These are phyloP conservation scores for Mycena galopus DNA, from an alignment of 768 basidiomycete species.

Conservation along the genomic window DNA sequence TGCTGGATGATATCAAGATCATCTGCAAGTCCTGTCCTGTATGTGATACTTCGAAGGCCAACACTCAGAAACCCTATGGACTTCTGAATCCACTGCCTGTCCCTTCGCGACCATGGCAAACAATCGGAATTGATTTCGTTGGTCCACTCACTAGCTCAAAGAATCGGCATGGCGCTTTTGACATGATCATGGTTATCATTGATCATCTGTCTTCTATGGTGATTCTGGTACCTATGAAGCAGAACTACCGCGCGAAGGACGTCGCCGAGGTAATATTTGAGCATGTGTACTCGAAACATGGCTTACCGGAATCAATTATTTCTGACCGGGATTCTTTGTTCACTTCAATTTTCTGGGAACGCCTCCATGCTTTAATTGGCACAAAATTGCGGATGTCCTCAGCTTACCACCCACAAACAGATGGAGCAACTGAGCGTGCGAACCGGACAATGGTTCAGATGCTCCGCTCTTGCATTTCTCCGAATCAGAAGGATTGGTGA, in stretches of 20 bases:
- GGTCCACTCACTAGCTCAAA: slow-evolving; percentile 43
- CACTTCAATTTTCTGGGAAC: slow-evolving; percentile 43
- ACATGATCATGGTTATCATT: slow-evolving; percentile 39
- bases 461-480: no score
- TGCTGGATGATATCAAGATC: slow-evolving; percentile 15
- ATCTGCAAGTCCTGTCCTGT: slow-evolving; percentile 17
- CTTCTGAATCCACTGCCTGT: slow-evolving; percentile 34
- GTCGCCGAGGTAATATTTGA: slow-evolving; percentile 35
- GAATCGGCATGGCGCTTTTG: slow-evolving; percentile 21
- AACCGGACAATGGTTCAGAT: no score
- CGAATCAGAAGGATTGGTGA: no score
- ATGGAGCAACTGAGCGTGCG: no score
- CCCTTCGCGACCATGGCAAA: slow-evolving; percentile 35
- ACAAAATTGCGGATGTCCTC: slow-evolving; percentile 43
- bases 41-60: not conserved
- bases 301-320: slow-evolving; percentile 43
- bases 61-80: slow-evolving; percentile 36
- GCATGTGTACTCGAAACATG: slow-evolving; percentile 42
- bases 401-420: no score
- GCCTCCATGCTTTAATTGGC: slow-evolving; percentile 35
- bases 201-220: slow-evolving; percentile 31
- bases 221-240: slow-evolving; percentile 30
- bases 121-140: slow-evolving; percentile 52
- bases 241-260: slow-evolving; percentile 30
- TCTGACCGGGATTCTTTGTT: no score